phyloP scores from a whole-genome alignment of 78 protist genomes.

The Dictyostelium citrinum region DNA sequence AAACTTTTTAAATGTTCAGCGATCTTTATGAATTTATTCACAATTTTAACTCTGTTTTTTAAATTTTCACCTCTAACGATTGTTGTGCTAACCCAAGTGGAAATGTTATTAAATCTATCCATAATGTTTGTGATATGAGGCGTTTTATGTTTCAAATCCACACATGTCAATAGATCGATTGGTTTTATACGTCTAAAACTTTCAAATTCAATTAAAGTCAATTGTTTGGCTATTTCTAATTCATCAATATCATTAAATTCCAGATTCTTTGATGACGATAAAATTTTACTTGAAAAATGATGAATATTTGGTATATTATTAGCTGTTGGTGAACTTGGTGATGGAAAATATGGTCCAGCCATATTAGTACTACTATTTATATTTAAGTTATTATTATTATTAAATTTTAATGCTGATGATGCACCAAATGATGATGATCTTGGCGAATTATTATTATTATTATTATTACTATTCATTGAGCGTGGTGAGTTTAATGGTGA shows the following conservation, averaged over 20 bases:
- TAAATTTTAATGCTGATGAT: background rate
- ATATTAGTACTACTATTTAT: background rate
- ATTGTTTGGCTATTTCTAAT: constrained; percentile 47
- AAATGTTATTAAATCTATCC: background rate
- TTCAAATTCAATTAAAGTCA: constrained; percentile 52
- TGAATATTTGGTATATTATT: background rate
- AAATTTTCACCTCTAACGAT: background rate
- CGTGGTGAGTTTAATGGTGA: constrained; percentile 13
- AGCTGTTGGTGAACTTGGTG: background rate
- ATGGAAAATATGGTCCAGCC: background rate
- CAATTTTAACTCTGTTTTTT: constrained; percentile 20
- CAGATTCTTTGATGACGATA: background rate
- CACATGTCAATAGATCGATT: constrained; percentile 12
- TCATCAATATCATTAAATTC: constrained; percentile 39
- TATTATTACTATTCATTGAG: background rate
- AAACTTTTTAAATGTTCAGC: constrained; percentile 17
- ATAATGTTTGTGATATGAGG: background rate
- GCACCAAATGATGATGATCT: background rate
- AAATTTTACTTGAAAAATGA: background rate
- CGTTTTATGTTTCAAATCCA: constrained; percentile 12
- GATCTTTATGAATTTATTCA: constrained; percentile 39
- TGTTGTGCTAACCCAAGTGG: constrained; percentile 34
- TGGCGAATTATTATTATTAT: background rate
- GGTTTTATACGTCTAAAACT: background rate
- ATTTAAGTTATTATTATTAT: background rate